These are phyloP conservation scores for Cercophora samala DNA, from an alignment of 495 filamentous ascomycete genomes.

Conservation along the genomic window DNA sequence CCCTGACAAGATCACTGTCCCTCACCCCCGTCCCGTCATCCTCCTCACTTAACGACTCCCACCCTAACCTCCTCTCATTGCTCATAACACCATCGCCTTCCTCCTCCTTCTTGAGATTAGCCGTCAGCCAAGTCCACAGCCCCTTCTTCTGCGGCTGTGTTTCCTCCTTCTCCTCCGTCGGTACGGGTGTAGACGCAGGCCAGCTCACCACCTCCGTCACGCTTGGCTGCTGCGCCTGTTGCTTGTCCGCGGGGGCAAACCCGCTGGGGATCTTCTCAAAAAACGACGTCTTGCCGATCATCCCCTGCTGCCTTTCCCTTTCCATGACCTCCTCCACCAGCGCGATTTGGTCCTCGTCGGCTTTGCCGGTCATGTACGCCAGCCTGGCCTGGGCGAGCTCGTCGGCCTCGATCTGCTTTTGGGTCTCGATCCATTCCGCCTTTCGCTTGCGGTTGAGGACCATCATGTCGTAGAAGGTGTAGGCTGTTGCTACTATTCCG, in stretches of 20 bases:
- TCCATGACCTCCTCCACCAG: constrained; percentile 47
- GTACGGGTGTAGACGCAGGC: background rate
- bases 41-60: constrained; percentile 38
- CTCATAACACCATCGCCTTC: constrained; percentile 33
- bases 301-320: constrained; percentile 25
- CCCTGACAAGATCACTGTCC: constrained; percentile 39
- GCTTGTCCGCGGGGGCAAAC: constrained; percentile 23
- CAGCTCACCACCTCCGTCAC: constrained; percentile 19
- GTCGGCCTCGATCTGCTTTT: constrained; percentile 54
- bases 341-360: constrained; percentile 54
- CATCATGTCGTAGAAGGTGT: constrained; percentile 82
- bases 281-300: constrained; percentile 24
- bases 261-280: constrained; percentile 35
- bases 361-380: constrained; percentile 59
- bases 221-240: background rate
- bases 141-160: constrained; percentile 16
- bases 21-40: constrained; percentile 35
- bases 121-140: constrained; percentile 40
- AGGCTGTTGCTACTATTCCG: constrained; percentile 68
- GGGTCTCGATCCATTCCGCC: constrained; percentile 62
- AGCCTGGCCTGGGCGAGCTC: constrained; percentile 53
- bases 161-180: background rate
- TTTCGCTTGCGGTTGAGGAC: constrained; percentile 73
- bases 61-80: constrained; percentile 31
- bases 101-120: constrained; percentile 58